Evolutionary conservation across 1,139 yeast species (phyloP), one percentile per base, ranked within the genome.

Genomic region (Suhomyces ambrosiae): DNA sequence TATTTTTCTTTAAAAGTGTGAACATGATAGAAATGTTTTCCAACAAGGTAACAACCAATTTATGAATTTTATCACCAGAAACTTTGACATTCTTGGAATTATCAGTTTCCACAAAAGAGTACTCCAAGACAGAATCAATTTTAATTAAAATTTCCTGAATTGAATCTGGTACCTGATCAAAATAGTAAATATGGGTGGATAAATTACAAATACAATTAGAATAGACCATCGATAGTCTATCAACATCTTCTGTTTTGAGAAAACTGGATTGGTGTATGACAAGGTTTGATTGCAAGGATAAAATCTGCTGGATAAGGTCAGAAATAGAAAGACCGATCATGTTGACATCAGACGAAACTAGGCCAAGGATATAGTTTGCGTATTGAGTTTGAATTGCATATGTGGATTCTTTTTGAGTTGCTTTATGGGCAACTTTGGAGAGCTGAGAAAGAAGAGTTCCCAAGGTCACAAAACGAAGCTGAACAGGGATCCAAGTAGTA

Each of bases 251-350:
- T 14, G 48, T 46, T 7, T 45, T 32, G 15, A 63, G 48, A 18
- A 48, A 51, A 3, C 47, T 46, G 1, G 63, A 44, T 38, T 61
- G 60, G 23, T 47, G 45, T 35, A 68, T 49, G 25, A 76, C 58
- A 32, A 78, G 57, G 13, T 68, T 61, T 15, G 79, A 61, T 53
- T 88, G 94, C 37, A 83, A 72, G 5, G 65, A 58, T 33, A 86
- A 63, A 11, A 92, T 61, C 33, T 79, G 78, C 44, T 85, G 79
- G 58, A 86, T 70, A 44, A 83, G 76, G 56, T 90, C 97, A 31
- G 89, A 73, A n/a, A 89, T 86, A 9, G 96, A 86, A 31, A 92
- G 68, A 0, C 97, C 97, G 46, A 89, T 83, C 76, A 90, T 80
- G 54, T 84, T 87, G 30, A 88, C 88, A 27, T 82, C 81, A 0